Evolutionary conservation across 345 rosid species (phyloP), one percentile per base, ranked within the genome.

Genomic region (Clausena lansium): DNA sequence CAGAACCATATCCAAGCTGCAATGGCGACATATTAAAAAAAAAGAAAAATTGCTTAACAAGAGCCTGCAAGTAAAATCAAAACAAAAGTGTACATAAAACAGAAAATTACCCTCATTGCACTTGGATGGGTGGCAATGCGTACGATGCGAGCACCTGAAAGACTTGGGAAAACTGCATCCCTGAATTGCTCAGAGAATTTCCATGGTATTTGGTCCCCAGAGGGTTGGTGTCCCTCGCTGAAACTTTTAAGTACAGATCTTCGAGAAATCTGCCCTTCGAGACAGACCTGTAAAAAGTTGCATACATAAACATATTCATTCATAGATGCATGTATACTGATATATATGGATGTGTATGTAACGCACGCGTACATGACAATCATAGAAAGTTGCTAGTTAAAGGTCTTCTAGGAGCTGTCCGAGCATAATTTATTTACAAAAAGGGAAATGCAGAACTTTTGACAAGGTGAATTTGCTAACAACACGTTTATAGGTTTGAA

Each of bases 121-220:
- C 89, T 91, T 76, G 99, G 99, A 85, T 96, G 98, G 79, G 97
- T 94, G 74, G 99, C 99, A 77, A 96, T 96, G 71, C 99, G 94
- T 61, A 94, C 99, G 52, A 96, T 91, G 62, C 99, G 93, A 88
- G 94, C 98, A 75, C 99, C 99, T 32, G 99, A 97, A 76, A 97
- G 91, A 70, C 86, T 84, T 71, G 99, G 99, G 78, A 97, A 97
- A 68, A 78, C 94, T 25, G 89, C 77, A 65, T 97, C 95, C 74
- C 89, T 88, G 65, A 91, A 97, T 75, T 93, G 93, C 86, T 97
- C 95, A 81, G 89, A 91, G 81, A 97, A 94, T 81, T 97, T 97
- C 99, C 99, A 97, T 36, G 99, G 98, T 74, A 97, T 92, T 80
- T 94, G 98, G 85, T 97, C 99, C 76, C 99, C 99, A 87, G 57